Percentiles rank a stretch among this genome's conserved stretches.
Conservation (phyloP, 140 eudicot genomes). For the Ambrosia hybrid region DNA sequence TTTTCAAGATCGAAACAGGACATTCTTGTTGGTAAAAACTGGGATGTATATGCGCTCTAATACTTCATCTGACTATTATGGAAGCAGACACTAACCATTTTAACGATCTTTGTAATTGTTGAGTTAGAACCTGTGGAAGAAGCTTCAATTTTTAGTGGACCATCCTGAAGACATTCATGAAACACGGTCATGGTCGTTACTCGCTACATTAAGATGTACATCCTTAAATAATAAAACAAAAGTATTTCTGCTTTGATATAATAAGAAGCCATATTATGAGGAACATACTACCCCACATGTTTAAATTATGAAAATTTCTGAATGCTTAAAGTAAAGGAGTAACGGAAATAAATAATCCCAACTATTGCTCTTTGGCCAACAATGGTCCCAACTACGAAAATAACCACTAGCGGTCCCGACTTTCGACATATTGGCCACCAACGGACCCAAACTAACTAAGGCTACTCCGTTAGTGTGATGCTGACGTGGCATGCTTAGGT, state of each 20-base stretch:
- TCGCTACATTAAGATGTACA: background rate
- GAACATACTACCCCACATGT: background rate
- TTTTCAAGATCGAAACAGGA: conserved; percentile 9
- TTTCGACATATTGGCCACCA: too few relatives aligned
- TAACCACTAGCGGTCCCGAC: too few relatives aligned
- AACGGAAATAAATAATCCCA: too few relatives aligned
- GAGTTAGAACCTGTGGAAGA: conserved; percentile 92
- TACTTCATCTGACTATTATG: background rate
- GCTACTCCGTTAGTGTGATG: too few relatives aligned
- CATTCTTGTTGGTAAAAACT: background rate
- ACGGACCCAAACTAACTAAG: too few relatives aligned
- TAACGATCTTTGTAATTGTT: conserved; percentile 79
- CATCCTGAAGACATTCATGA: conserved; percentile 55
- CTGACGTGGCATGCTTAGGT: too few relatives aligned
- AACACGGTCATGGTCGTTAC: conserved; percentile 7
- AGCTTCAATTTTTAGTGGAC: conserved; percentile 89
- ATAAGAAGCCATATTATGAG: background rate
- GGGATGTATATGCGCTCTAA: background rate
- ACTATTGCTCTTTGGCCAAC: too few relatives aligned
- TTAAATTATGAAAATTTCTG: background rate
- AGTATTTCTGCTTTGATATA: background rate
- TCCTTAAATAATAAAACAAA: conserved; percentile 6
- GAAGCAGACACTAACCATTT: conserved; percentile 55
- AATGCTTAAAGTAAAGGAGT: conserved; percentile 5
- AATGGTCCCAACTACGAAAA: too few relatives aligned